A percentile compares a stretch with the other conserved stretches of the same genome.
phyloP scores from a whole-genome alignment of 2,329 filamentous ascomycete species.

The Neofusicoccum laricinum region DNA sequence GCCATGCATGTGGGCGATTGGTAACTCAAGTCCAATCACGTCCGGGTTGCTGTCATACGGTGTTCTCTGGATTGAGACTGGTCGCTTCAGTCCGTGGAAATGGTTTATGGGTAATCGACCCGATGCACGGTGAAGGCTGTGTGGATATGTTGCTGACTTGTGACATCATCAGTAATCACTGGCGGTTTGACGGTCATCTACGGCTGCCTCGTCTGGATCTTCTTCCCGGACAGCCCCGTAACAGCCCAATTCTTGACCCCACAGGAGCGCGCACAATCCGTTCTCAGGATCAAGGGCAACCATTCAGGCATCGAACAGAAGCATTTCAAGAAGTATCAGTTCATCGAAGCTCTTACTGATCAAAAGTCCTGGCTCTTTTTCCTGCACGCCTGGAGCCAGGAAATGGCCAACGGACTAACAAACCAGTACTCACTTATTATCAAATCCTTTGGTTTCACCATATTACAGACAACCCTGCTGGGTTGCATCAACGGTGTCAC shows the following conservation, averaged over 20 bases:
- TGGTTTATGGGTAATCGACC: constrained; percentile 35
- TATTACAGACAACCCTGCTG: constrained; percentile 34
- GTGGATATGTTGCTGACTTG: too few relatives aligned
- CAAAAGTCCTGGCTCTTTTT: constrained; percentile 38
- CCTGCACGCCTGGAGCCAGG: constrained; percentile 35
- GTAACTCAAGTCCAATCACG: constrained; percentile 34
- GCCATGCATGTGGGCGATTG: constrained; percentile 38
- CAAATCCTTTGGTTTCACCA: constrained; percentile 45
- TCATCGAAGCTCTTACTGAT: constrained; percentile 33
- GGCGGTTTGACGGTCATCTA: constrained; percentile 32
- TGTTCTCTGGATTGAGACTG: constrained; percentile 15
- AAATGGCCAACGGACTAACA: constrained; percentile 40
- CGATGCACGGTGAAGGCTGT: too few relatives aligned
- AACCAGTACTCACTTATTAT: constrained; percentile 41
- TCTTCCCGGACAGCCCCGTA: constrained; percentile 36
- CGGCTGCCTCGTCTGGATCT: constrained; percentile 38
- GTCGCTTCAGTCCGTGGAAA: constrained; percentile 34
- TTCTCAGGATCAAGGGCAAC: constrained; percentile 35
- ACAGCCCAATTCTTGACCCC: constrained; percentile 21
- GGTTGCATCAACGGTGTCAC: constrained; percentile 22
- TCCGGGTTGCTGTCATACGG: constrained; percentile 28
- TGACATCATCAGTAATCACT: constrained; percentile 25
- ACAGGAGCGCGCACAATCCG: constrained; percentile 19
- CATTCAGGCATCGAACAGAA: constrained; percentile 34
- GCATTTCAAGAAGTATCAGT: constrained; percentile 26